Base-by-base conservation (phyloP, 2,329 filamentous ascomycete species). In the Colletotrichum abscissum region DNA sequence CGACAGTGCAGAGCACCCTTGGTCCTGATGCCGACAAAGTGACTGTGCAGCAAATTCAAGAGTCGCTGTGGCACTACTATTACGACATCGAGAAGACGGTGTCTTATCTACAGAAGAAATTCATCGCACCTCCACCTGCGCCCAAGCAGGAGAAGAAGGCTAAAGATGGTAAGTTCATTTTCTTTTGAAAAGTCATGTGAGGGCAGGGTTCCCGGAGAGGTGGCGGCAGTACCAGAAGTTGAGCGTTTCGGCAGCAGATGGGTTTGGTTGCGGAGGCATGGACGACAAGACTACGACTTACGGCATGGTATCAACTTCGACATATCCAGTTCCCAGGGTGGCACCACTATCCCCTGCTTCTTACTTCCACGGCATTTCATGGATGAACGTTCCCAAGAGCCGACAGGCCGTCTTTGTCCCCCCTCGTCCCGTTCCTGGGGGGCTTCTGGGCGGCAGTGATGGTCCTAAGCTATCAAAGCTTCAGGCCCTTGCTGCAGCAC, bases 61-160 rank as follows among this genome's bases (percentile, higher is more conserved):
- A 98, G 74, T 90, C 95, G 0, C 84, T 99, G 19, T 98, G 95
- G 95, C 91, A 99, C 83, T 98, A 98, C 82, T 98, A 96, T 82
- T 98, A 95, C 81, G 95, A 99, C 78, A 88, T 98, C 35, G 93
- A 92, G 70, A 98, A 98, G 82, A 91, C 94, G 1, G 92, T 97
- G 49, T 88, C 89, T 69, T 98, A 97, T 79, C 83, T 99, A 71
- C 89, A 91, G 75, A 93, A 92, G 87, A 92, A 87, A 38, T 89
- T 86, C 76, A 84, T 90, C 76, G 82, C 84, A 8, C 84, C 84
- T 57, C 79, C 84, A 22, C 76, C 78, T 28, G 67, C 74, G n/a
- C 79, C 81, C 19, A 87, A 87, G 77, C 77, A 83, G 74, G 77
- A 83, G 54, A 86, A 87, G 78, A 85, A 84, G 75, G 77, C 78